phyloP scores from a whole-genome alignment of 2,329 filamentous ascomycete genomes.

The Clonostachys byssicola region DNA sequence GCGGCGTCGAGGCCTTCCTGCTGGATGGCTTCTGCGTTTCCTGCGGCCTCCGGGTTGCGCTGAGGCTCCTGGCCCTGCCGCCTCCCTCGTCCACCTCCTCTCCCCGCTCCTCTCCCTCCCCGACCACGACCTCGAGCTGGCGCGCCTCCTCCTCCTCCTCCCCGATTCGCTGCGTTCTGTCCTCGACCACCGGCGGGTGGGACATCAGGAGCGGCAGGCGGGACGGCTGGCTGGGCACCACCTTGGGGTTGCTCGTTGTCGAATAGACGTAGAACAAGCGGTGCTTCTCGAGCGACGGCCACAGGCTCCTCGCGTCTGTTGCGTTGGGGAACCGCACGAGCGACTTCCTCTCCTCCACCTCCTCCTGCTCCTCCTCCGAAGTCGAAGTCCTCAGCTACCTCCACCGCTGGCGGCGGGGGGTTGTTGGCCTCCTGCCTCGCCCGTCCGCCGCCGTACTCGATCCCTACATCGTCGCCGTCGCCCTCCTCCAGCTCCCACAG shows the following conservation, averaged over 20 bases:
- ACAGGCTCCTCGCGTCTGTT: constrained; percentile 23
- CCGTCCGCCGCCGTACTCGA: constrained; percentile 34
- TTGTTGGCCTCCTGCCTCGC: neutral
- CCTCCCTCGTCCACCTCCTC: neutral
- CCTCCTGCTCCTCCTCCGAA: neutral
- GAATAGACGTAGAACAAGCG: constrained; percentile 50
- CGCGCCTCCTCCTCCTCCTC: constrained; percentile 1
- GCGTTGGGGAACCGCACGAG: neutral
- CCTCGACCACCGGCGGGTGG: constrained; percentile 20
- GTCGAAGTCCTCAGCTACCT: too few relatives aligned
- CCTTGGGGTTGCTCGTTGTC: constrained; percentile 22
- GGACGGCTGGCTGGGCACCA: constrained; percentile 11
- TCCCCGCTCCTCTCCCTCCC: constrained; percentile 11
- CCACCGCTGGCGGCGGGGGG: too few relatives aligned
- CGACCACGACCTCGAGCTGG: constrained; percentile 9
- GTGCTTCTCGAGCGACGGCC: constrained; percentile 50
- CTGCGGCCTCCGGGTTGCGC: constrained; percentile 10
- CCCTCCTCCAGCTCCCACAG: constrained; percentile 88
- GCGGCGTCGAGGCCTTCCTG: constrained; percentile 29
- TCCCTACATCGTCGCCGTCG: constrained; percentile 55
- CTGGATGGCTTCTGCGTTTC: constrained; percentile 4
- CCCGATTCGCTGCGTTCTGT: constrained; percentile 8
- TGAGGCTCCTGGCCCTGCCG: constrained; percentile 8
- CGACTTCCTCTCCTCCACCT: neutral
- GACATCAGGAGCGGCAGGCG: constrained; percentile 20